A percentile compares a stretch with the other conserved stretches of the same genome.
Conservation (phyloP, 495 filamentous ascomycete species). For the Melanomma pulvis-pyrius region DNA sequence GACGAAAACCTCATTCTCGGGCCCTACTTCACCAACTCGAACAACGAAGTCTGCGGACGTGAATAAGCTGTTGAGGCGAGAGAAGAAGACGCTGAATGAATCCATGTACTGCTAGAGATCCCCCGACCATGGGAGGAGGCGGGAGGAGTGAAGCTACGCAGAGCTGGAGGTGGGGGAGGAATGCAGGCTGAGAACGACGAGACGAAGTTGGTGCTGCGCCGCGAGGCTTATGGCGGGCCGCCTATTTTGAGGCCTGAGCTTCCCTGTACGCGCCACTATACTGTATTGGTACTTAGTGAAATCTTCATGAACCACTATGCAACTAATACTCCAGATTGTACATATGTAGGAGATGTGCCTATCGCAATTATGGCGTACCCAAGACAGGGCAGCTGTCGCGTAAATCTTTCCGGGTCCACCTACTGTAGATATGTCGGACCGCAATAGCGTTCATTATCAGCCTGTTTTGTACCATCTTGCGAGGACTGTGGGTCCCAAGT, state of each 20-base stretch:
- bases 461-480: too few species aligned
- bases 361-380: too few species aligned
- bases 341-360: too few species aligned
- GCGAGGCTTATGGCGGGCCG: not conserved
- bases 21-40: constrained; percentile 21
- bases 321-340: too few species aligned
- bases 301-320: not conserved
- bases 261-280: not conserved
- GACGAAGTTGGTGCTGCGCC: not conserved
- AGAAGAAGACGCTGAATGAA: constrained; percentile 7
- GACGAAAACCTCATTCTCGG: constrained; percentile 32
- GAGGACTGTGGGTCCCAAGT: too few species aligned
- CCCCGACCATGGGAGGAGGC: not conserved
- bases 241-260: not conserved
- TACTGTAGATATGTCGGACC: too few species aligned
- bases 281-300: not conserved
- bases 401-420: too few species aligned
- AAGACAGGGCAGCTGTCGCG: too few species aligned
- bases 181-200: not conserved
- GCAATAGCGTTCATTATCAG: too few species aligned
- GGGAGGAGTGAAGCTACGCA: not conserved
- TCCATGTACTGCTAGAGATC: constrained; percentile 8
- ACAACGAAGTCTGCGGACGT: constrained; percentile 24
- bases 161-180: not conserved
- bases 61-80: constrained; percentile 14